These are phyloP conservation scores for Lactuca saligna DNA, from an alignment of 129 eudicot genomes.

Conservation along the genomic window DNA sequence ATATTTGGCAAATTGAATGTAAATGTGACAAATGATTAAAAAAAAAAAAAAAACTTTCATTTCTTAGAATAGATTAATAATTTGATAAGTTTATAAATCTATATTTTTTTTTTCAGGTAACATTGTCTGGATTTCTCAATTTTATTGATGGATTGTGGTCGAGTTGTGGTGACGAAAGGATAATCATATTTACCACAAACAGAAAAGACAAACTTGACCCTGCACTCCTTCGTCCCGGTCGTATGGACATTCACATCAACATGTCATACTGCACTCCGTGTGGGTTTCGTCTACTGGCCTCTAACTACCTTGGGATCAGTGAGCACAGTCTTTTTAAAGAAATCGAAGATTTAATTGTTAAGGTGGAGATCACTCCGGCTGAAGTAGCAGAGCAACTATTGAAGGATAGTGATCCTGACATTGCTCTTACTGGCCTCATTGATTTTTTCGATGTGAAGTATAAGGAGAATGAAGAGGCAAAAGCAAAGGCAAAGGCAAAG, in stretches of 20 bases:
- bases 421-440: constrained; percentile 14
- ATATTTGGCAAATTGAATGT: too few relatives aligned
- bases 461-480: constrained; percentile 8
- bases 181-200: constrained; percentile 18
- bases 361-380: constrained; percentile 26
- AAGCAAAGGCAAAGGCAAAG: not conserved
- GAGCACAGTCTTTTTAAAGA: constrained; percentile 12
- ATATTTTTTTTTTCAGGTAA: not conserved
- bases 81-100: too few relatives aligned
- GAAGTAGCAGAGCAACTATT: not conserved
- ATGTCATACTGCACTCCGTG: constrained; percentile 24
- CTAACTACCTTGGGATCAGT: constrained; percentile 17
- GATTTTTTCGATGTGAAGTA: constrained; percentile 7
- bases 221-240: constrained; percentile 24
- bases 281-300: constrained; percentile 23
- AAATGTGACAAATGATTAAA: too few relatives aligned
- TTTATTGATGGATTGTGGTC: constrained; percentile 24
- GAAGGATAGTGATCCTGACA: constrained; percentile 2
- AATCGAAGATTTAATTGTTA: constrained; percentile 5
- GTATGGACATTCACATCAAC: constrained; percentile 33
- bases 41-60: too few relatives aligned
- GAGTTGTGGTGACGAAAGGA: constrained; percentile 22
- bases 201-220: constrained; percentile 30
- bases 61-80: too few relatives aligned
- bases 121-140: constrained; percentile 28